Evolutionary conservation across 306 rosid genomes (phyloP).

Genomic region (Dalbergia cultrata): DNA sequence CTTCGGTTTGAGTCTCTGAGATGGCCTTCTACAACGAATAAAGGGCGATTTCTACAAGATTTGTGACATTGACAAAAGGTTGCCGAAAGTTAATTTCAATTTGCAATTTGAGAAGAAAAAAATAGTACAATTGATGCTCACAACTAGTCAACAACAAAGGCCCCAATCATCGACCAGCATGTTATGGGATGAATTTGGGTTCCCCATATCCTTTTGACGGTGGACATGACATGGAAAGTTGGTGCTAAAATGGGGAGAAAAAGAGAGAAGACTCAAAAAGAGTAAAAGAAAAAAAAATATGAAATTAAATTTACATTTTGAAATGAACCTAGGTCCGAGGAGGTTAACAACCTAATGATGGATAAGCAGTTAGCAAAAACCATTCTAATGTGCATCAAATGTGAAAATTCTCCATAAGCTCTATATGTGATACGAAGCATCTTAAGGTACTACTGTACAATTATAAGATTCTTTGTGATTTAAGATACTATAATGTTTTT

Average conservation of each 20-base stretch:
- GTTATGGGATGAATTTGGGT: neutral
- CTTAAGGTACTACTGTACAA: too few species aligned
- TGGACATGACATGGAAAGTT: neutral
- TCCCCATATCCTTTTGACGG: neutral
- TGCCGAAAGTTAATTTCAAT: slow-evolving; percentile 32
- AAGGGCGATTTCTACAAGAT: slow-evolving; percentile 36
- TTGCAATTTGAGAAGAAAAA: neutral
- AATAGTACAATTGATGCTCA: neutral
- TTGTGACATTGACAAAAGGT: slow-evolving; percentile 34
- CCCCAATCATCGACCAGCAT: neutral
- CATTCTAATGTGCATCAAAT: neutral
- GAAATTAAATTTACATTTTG: neutral
- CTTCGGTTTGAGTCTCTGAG: neutral
- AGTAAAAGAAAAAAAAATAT: neutral
- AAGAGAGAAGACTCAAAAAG: neutral
- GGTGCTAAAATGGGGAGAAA: neutral
- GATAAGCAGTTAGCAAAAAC: neutral
- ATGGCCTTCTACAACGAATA: neutral
- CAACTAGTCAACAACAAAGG: neutral
- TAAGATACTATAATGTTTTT: too few species aligned
- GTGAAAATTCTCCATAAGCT: neutral
- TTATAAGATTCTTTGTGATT: too few species aligned
- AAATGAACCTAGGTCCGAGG: neutral
- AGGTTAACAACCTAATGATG: neutral
- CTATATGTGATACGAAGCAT: too few species aligned